Percentiles rank a stretch among this genome's conserved stretches.
Evolutionary conservation across 768 basidiomycete genomes (phyloP).

Genomic region (Boletus huronensis): DNA sequence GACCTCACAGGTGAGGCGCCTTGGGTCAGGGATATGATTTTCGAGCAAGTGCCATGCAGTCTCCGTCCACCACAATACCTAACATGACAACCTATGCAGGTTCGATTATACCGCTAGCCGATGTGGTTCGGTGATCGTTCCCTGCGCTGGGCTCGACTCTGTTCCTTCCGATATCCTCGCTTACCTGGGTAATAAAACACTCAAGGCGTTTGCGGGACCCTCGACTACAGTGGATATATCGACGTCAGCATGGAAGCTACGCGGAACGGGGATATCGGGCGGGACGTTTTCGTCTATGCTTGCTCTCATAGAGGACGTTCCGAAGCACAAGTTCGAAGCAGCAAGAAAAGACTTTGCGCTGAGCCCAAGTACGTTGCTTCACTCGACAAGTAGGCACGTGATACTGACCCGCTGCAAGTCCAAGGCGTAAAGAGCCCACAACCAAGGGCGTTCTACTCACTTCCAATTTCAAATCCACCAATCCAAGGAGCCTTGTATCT

Average conservation of each 20-base stretch:
- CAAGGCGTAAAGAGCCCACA: slow-evolving; percentile 28
- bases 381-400: neutral
- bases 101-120: slow-evolving; percentile 70
- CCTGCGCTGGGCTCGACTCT: slow-evolving; percentile 75
- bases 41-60: slow-evolving; percentile 40
- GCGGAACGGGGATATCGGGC: slow-evolving; percentile 35
- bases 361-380: slow-evolving; percentile 38
- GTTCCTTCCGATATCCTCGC: slow-evolving; percentile 70
- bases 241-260: slow-evolving; percentile 43
- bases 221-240: slow-evolving; percentile 49
- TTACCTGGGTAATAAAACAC: slow-evolving; percentile 64
- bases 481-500: slow-evolving; percentile 41
- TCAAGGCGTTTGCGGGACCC: slow-evolving; percentile 46
- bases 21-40: slow-evolving; percentile 64
- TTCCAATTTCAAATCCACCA: slow-evolving; percentile 32
- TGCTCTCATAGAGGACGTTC: slow-evolving; percentile 31
- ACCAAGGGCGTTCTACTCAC: slow-evolving; percentile 34
- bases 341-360: slow-evolving; percentile 38
- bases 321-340: slow-evolving; percentile 28
- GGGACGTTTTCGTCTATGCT: slow-evolving; percentile 37
- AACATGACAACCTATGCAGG: slow-evolving; percentile 36
- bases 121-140: slow-evolving; percentile 72
- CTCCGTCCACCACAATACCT: slow-evolving; percentile 4
- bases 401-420: slow-evolving; percentile 24
- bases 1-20: slow-evolving; percentile 75